A percentile compares a stretch with the other conserved stretches of the same genome.
phyloP scores from a whole-genome alignment of 306 rosid genomes.

The Trifolium pratense region DNA sequence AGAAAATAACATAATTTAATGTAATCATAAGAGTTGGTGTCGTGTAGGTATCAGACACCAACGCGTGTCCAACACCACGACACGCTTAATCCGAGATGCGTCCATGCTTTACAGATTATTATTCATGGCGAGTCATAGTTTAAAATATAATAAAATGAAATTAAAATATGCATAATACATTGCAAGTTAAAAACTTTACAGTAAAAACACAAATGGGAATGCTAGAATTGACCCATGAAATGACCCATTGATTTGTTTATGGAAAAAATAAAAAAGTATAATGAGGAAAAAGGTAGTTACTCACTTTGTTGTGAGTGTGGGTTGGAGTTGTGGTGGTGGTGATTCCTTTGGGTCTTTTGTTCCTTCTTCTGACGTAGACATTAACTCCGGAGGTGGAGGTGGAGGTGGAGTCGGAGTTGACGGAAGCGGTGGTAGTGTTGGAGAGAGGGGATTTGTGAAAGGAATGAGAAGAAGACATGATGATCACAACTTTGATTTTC shows the following conservation, averaged over 20 bases:
- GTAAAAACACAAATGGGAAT: not conserved
- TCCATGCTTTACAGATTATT: no score
- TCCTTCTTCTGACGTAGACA: conserved; percentile 64
- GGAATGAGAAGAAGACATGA: conserved; percentile 43
- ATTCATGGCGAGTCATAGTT: conserved; percentile 15
- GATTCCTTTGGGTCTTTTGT: conserved; percentile 60
- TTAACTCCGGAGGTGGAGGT: conserved; percentile 46
- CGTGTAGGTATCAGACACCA: no score
- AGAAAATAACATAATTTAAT: no score
- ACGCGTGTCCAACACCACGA: no score
- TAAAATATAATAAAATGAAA: not conserved
- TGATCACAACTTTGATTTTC: conserved; percentile 21
- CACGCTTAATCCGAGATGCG: no score
- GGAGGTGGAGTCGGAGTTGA: conserved; percentile 39
- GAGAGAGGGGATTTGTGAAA: conserved; percentile 38
- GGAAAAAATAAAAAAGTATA: not conserved
- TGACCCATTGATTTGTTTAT: no score
- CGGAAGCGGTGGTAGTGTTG: conserved; percentile 25
- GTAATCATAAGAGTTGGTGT: no score
- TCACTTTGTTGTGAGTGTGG: conserved; percentile 49
- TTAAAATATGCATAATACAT: not conserved
- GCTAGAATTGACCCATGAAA: no score
- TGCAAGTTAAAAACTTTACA: conserved; percentile 11
- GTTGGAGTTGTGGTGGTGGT: conserved; percentile 38
- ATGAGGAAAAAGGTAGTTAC: conserved; percentile 45